These are phyloP conservation scores for Trichosporon faecale DNA, from an alignment of 1,284 basidiomycete species.

Conservation along the genomic window DNA sequence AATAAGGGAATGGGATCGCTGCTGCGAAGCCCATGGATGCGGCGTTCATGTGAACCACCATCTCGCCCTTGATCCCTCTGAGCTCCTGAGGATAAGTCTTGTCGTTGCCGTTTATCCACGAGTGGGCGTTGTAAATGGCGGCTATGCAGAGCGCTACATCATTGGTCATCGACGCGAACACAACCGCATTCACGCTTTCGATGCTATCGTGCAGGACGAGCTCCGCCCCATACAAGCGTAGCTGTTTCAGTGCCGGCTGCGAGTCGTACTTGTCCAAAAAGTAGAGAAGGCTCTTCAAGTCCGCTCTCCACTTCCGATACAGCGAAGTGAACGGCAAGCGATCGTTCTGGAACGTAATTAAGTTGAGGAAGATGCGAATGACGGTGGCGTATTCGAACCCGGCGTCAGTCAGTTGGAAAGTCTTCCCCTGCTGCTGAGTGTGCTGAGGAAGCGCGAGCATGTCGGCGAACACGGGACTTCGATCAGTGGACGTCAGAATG, in stretches of 20 bases:
- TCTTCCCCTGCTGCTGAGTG: no score
- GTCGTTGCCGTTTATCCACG: not conserved
- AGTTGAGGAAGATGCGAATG: not conserved
- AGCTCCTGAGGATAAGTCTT: not conserved
- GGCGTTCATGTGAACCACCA: not conserved
- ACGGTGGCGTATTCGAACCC: not conserved
- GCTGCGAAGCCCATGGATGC: not conserved
- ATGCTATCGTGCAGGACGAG: not conserved
- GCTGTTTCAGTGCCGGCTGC: not conserved
- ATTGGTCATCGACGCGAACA: not conserved
- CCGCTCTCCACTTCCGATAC: not conserved
- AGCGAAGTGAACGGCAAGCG: not conserved
- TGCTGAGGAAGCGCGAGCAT: not conserved
- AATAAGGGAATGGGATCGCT: not conserved
- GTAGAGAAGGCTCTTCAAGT: not conserved
- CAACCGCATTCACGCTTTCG: not conserved
- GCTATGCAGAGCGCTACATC: not conserved
- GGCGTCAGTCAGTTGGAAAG: not conserved
- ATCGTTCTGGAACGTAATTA: not conserved
- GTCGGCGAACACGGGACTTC: not conserved
- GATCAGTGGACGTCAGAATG: not conserved
- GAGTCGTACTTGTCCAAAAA: constrained; percentile 3
- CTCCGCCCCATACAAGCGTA: not conserved
- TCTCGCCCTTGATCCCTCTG: not conserved
- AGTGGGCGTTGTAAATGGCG: not conserved